A percentile compares a stretch with the other conserved stretches of the same genome.
These are phyloP conservation scores for Beta lomatogona DNA, from an alignment of 179 eudicot species.

Conservation along the genomic window DNA sequence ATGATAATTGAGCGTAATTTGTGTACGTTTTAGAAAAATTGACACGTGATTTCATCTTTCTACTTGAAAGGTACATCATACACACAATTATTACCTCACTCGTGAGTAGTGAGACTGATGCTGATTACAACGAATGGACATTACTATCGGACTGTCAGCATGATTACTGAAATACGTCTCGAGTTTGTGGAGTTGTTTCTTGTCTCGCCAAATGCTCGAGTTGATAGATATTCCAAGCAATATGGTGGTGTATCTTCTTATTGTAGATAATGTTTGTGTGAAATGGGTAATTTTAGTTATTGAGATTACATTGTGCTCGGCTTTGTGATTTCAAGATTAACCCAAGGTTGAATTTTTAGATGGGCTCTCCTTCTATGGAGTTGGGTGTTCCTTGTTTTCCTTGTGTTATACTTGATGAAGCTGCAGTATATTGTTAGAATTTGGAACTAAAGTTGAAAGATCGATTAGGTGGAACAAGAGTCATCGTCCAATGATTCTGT, in stretches of 20 bases:
- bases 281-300: neutral
- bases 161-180: neutral
- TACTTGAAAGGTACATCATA: constrained; percentile 13
- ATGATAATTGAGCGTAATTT: neutral
- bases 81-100: neutral
- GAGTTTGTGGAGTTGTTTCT: neutral
- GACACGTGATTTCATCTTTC: neutral
- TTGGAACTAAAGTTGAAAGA: too few species aligned
- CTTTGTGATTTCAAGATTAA: neutral
- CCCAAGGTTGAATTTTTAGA: neutral
- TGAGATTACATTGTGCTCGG: neutral
- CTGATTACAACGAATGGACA: constrained; percentile 5
- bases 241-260: neutral
- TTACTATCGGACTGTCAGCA: neutral
- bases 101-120: constrained; percentile 2
- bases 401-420: neutral
- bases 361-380: neutral
- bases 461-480: too few species aligned
- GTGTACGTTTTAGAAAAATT: neutral
- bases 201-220: constrained; percentile 8
- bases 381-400: neutral
- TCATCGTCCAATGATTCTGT: too few species aligned
- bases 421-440: neutral
- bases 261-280: neutral
- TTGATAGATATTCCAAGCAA: constrained; percentile 1